phyloP scores from a whole-genome alignment of 2,329 filamentous ascomycete species.

The Colletotrichum eleusines region DNA sequence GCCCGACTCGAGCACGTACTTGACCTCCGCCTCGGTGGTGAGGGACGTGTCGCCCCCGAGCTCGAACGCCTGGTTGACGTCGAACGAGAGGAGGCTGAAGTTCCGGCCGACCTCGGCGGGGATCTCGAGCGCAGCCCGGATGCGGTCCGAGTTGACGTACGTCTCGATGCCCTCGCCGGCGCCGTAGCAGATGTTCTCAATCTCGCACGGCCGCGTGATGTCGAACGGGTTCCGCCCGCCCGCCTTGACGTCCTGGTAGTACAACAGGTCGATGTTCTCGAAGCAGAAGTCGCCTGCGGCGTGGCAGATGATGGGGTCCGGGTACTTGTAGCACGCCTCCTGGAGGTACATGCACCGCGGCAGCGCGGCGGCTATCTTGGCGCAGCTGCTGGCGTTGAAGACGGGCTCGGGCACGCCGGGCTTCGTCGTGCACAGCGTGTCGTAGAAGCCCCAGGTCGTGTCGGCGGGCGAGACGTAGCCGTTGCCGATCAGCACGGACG shows the following conservation, averaged over 20 bases:
- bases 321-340: slow-evolving; percentile 53
- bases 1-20: slow-evolving; percentile 34
- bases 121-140: slow-evolving; percentile 43
- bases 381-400: slow-evolving; percentile 43
- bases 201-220: slow-evolving; percentile 54
- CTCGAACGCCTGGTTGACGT: slow-evolving; percentile 39
- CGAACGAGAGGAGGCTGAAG: slow-evolving; percentile 30
- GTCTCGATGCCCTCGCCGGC: slow-evolving; percentile 44
- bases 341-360: slow-evolving; percentile 58
- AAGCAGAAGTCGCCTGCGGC: slow-evolving; percentile 53
- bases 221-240: slow-evolving; percentile 59
- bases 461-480: slow-evolving; percentile 52
- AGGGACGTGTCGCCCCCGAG: slow-evolving; percentile 39
- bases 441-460: slow-evolving; percentile 42
- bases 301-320: slow-evolving; percentile 55
- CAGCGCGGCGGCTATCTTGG: slow-evolving; percentile 52
- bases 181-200: slow-evolving; percentile 54
- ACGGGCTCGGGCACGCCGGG: slow-evolving; percentile 41
- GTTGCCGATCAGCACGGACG: slow-evolving; percentile 61
- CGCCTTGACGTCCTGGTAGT: slow-evolving; percentile 54
- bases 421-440: slow-evolving; percentile 43
- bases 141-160: slow-evolving; percentile 45
- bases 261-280: slow-evolving; percentile 53
- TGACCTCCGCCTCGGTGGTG: slow-evolving; percentile 15
- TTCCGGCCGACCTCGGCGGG: slow-evolving; percentile 31